Conservation (phyloP, 2,329 filamentous ascomycete genomes). For the Botryosphaeria dothidea region DNA sequence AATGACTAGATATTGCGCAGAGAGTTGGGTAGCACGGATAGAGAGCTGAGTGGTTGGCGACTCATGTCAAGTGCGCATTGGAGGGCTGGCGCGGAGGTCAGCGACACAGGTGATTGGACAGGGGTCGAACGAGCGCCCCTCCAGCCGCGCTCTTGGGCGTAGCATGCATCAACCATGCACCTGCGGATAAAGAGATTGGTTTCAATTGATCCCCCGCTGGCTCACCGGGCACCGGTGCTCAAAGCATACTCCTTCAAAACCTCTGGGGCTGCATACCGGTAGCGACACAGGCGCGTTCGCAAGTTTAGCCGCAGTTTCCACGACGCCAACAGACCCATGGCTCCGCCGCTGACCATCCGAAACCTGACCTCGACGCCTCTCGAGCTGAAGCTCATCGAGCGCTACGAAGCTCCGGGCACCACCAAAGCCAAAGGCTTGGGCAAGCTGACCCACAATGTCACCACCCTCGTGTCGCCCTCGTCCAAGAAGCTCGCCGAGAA, state of each 20-base stretch:
- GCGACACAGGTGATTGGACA: not conserved
- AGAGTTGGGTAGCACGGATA: not conserved
- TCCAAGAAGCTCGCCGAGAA: conserved; percentile 52
- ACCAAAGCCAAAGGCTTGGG: conserved; percentile 31
- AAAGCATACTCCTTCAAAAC: not conserved
- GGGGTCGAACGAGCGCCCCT: not conserved
- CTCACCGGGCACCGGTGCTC: not conserved
- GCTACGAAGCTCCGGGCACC: conserved; percentile 62
- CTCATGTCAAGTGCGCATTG: not conserved
- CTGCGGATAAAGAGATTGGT: not conserved
- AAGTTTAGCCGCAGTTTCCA: conserved; percentile 16
- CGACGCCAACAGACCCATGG: conserved; percentile 4
- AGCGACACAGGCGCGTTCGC: not conserved
- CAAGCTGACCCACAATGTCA: conserved; percentile 17
- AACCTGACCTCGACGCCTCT: conserved; percentile 78
- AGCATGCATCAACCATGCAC: not conserved
- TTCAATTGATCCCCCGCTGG: not conserved
- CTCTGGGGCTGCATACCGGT: not conserved
- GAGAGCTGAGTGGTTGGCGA: not conserved
- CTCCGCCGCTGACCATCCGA: conserved; percentile 65
- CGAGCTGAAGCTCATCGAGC: conserved; percentile 71
- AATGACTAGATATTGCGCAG: not conserved
- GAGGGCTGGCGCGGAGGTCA: not conserved
- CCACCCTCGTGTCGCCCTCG: conserved; percentile 29
- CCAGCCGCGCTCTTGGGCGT: not conserved